Evolutionary conservation across 352 stramenopile genomes (phyloP), one percentile per base, ranked within the genome.

Genomic region (Sclerospora graminicola): DNA sequence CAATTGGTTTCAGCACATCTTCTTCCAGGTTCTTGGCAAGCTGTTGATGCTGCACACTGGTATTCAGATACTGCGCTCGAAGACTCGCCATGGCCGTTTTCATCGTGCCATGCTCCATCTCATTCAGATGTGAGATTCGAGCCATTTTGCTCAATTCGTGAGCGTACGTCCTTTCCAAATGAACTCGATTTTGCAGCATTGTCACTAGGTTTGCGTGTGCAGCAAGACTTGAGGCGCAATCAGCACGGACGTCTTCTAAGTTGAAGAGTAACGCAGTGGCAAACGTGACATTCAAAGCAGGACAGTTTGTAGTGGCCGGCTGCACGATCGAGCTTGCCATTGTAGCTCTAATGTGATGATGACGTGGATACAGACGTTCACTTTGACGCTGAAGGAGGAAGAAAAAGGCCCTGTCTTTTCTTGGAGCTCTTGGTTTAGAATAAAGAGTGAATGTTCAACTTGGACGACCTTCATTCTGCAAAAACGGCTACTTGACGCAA

Each of bases 191-290:
- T 45, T 80, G 82, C 14, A 92, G 61, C 57, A 92, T 57, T 29
- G 59, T 48, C 31, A 92, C 42, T 20, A 88, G 56, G 35, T 67
- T 78, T 9, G 41, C 48, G 30, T 89, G 78, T 5, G 70, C 69
- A 15, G 62, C 23, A n/a, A 89, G 57, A 4, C 72, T 68, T 7
- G 51, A 29, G 2, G 31, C 59, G 39, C 72, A 84, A 19, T 64
- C 49, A 6, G 49, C 51, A 20, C 63, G 65, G 3, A 91, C 79
- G 1, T 81, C 70, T 13, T 89, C 73, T 15, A 89, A 35, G 35
- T 82, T 81, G 45, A 89, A 91, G 37, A 91, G 66, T 18, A 91
- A 57, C 40, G 88, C 74, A 1, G 74, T 84, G 24, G 79, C 72
- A 30, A 89, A 91, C 13, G 64, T 80, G 27, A 75, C 41, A 36